These are phyloP conservation scores for Podospora pseudopauciseta DNA, from an alignment of 495 filamentous ascomycete genomes.

Conservation along the genomic window DNA sequence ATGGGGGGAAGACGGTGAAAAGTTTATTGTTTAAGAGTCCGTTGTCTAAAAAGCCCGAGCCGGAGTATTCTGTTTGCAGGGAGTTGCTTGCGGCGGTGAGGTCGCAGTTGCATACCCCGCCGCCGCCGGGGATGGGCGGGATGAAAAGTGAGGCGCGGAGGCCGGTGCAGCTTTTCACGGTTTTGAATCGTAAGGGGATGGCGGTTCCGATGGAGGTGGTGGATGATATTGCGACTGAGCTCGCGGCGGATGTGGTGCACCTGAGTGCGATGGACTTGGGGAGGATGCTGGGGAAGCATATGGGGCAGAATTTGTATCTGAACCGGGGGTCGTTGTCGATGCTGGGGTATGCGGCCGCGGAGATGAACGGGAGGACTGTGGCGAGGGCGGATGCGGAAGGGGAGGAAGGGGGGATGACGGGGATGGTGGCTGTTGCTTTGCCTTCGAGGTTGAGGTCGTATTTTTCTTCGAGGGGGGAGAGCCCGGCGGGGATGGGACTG, in stretches of 20 bases:
- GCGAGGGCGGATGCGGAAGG: slow-evolving; percentile 16
- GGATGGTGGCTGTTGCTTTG: slow-evolving; percentile 24
- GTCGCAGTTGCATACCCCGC: slow-evolving; percentile 32
- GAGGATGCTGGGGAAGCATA: slow-evolving; percentile 67
- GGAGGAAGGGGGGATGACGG: slow-evolving; percentile 21
- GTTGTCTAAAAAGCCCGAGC: slow-evolving; percentile 23
- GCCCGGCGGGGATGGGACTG: neutral
- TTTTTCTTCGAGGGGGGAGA: slow-evolving; percentile 17
- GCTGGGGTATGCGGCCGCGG: slow-evolving; percentile 62
- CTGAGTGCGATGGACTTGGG: slow-evolving; percentile 79
- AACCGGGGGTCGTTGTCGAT: slow-evolving; percentile 44
- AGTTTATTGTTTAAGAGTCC: slow-evolving; percentile 28
- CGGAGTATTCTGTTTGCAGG: slow-evolving; percentile 29
- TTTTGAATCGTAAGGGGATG: slow-evolving; percentile 35
- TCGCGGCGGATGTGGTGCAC: slow-evolving; percentile 71
- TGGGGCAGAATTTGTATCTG: slow-evolving; percentile 57
- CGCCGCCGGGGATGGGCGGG: slow-evolving; percentile 20
- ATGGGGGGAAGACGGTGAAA: slow-evolving; percentile 8
- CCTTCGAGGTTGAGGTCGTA: slow-evolving; percentile 26
- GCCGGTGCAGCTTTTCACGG: slow-evolving; percentile 38
- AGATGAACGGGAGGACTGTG: slow-evolving; percentile 37
- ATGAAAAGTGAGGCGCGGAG: slow-evolving; percentile 28
- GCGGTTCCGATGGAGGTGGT: slow-evolving; percentile 33
- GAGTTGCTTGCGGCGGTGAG: slow-evolving; percentile 38
- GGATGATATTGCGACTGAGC: slow-evolving; percentile 50